These are phyloP conservation scores for Coleophoma cylindrospora DNA, from an alignment of 2,329 filamentous ascomycete genomes.

Conservation along the genomic window DNA sequence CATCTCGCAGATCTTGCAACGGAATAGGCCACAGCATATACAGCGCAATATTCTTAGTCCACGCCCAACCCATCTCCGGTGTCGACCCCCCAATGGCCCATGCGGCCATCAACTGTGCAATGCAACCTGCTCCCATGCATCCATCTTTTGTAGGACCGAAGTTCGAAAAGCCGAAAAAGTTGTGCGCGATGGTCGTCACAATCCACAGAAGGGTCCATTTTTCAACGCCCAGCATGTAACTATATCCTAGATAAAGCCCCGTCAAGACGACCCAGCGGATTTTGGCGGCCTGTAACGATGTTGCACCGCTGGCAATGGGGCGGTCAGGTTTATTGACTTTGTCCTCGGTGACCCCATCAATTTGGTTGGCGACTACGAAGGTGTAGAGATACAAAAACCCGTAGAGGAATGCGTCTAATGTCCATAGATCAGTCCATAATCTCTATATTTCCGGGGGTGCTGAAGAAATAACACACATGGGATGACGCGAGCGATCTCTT, in stretches of 20 bases:
- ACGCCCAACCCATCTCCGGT: neutral
- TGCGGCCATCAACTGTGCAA: neutral
- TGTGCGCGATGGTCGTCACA: neutral
- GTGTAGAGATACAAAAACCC: neutral
- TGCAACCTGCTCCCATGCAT: neutral
- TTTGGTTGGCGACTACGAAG: conserved; percentile 1
- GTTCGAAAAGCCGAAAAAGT: neutral
- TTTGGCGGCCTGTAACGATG: neutral
- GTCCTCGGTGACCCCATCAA: neutral
- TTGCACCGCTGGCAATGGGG: neutral
- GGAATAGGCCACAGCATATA: neutral
- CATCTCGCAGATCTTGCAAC: conserved; percentile 1
- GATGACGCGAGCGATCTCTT: too few species aligned
- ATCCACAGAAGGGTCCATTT: neutral
- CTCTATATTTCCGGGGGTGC: too few species aligned
- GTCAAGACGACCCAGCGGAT: neutral
- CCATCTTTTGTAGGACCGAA: neutral
- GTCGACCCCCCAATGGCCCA: neutral
- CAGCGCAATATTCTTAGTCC: neutral
- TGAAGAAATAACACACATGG: too few species aligned
- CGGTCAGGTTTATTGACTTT: neutral
- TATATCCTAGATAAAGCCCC: neutral
- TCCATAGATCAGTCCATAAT: too few species aligned
- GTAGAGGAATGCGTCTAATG: neutral
- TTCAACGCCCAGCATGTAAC: neutral